Base-by-base conservation (phyloP, 1,139 yeast species). In the Nadsonia commutata region DNA sequence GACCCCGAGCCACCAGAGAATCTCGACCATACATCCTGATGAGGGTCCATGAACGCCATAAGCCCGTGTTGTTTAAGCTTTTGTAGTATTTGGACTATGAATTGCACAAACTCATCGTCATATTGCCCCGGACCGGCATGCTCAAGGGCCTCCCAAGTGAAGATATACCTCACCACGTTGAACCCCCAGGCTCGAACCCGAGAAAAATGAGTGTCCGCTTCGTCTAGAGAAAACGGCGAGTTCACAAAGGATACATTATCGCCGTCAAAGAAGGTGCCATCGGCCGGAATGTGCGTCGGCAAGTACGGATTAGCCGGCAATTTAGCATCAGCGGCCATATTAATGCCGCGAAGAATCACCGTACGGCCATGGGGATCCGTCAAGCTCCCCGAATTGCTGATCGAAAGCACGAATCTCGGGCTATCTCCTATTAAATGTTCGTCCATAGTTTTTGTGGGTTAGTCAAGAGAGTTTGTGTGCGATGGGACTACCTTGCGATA, bases 21-120 rank as follows among this genome's bases (percentile, higher is more conserved):
- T 43, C 95, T 67, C 2, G 90, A 78, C 96, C 96, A 86, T 19
- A 79, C 90, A 58, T 86, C 96, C 58, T 86, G 96, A 57, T 86
- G 96, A 1, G 90, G 81, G 56, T 86, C 95, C 51, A 86, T 60
- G 50, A 82, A 77, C 9, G 84, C 85, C 54, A 81, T 82, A 19
- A 86, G 58, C 0, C 94, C 94, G 19, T 79, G 64, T n/a, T 68
- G 59, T 37, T 73, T 68, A 18, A 82, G 69, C 16, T 76, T 71
- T 45, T 69, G 65, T 44, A 86, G 59, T 18, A 84, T 66, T 44
- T 75, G 66, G 21, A 79, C 66, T 1, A 90, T 74, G 57, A 79
- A 84, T 37, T 78, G 76, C 41, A 83, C 72, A 56, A 75, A 86
- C n/a, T 75, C 85, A 38, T 74, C 76, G 57, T 86, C 95, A 56